Base-by-base conservation (phyloP, 768 basidiomycete genomes). In the Tylopilus intermedius region DNA sequence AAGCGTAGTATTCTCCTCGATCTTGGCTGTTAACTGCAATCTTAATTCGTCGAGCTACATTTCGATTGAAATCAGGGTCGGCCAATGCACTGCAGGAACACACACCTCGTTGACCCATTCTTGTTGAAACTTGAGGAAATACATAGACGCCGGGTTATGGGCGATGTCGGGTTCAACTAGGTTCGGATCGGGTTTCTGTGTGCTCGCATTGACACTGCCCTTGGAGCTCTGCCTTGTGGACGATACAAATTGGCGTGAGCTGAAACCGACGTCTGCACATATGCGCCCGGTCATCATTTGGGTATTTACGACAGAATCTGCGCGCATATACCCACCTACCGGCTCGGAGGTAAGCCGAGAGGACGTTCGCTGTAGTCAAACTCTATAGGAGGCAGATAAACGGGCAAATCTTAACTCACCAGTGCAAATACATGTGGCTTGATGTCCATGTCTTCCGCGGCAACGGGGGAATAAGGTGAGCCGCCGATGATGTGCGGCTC, bases 281-380 rank as follows among this genome's bases (percentile, higher is more conserved):
- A 59, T 59, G 54, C 50, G 47, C 24, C 32, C 44, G 45, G 42
- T 38, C 13, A 44, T 45, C 42, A 37, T 26, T 14, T 8, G 18
- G 9, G 14, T 7, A 27, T 44, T 2, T 15, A 29, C n/a, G 14
- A 45, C 40, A 9, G 14, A 8, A 32, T 41, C 3, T 15, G 29
- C 22, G 45, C 54, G 61, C 57, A 62, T 63, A 67, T 49, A 63
- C 60, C 4, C 53, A 70, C 67, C 67, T 26, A 46, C 41, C 45
- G 50, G 44, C 8, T 61, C 58, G 7, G 57, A 54, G 15, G 46
- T 51, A 14, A 48, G 35, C 11, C 44, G 47, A 49, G 45, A 53
- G 8, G 56, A 29, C 15, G 45, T 15, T 52, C 56, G 58, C 64
- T 65, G 22, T 3, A 2, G 41, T 54, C n/a, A 35, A 35, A 27